phyloP scores from a whole-genome alignment of 2,329 filamentous ascomycete species.

The Fusarium pseudonygamai region DNA sequence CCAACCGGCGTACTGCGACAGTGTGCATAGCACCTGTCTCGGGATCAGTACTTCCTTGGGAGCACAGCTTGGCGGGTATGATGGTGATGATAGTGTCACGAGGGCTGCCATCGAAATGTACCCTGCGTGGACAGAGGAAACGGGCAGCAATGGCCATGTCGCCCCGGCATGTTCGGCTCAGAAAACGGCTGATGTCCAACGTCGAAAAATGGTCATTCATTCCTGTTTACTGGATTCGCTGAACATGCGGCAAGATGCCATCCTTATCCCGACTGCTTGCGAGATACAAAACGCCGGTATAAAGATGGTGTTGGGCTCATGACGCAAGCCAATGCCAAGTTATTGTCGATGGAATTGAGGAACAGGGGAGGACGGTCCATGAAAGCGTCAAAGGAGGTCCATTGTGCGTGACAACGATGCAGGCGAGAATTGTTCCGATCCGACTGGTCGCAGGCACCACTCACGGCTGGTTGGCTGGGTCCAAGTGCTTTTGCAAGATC shows the following conservation, averaged over 20 bases:
- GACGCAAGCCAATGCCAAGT: neutral
- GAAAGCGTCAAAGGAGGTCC: neutral
- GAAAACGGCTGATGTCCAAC: too few relatives aligned
- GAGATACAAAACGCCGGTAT: too few relatives aligned
- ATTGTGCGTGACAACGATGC: neutral
- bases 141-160: neutral
- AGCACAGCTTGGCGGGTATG: too few relatives aligned
- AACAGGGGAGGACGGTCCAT: neutral
- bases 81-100: neutral
- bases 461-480: too few relatives aligned
- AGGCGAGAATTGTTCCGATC: neutral
- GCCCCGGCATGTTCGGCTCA: neutral
- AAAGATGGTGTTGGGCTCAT: neutral
- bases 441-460: neutral
- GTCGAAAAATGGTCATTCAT: neutral
- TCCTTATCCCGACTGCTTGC: neutral
- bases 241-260: accelerated
- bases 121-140: too few relatives aligned
- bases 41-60: neutral
- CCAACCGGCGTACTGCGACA: neutral
- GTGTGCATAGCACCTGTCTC: neutral
- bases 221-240: neutral
- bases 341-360: neutral
- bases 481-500: neutral
- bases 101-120: neutral